These are phyloP conservation scores for Euphorbia schlechtendalii DNA, from an alignment of 441 rosid species.

Conservation along the genomic window DNA sequence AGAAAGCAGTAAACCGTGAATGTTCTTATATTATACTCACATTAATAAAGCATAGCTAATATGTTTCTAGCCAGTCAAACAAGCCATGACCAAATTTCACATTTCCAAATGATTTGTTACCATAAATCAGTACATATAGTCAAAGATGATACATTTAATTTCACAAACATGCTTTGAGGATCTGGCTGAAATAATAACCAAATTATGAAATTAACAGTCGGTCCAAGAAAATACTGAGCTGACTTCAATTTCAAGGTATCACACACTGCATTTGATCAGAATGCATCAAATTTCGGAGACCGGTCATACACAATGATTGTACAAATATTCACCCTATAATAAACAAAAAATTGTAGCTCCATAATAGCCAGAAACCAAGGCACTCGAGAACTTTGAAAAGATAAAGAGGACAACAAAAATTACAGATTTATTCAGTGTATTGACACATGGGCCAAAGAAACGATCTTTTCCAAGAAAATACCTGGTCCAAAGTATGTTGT, in stretches of 20 bases:
- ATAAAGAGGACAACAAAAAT: not conserved
- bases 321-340: too few species aligned
- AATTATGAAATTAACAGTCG: too few species aligned
- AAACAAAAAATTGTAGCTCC: not conserved
- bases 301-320: not conserved
- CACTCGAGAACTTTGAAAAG: not conserved
- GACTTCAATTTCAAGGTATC: not conserved
- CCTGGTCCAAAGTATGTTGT: conserved; percentile 97
- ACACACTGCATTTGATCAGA: not conserved
- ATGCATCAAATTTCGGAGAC: not conserved
- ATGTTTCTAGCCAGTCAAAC: not conserved
- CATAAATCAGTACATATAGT: not conserved
- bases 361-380: too few species aligned
- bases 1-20: conserved; percentile 13
- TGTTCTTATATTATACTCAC: not conserved
- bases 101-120: conserved; percentile 1
- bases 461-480: conserved; percentile 21
- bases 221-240: not conserved
- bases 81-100: not conserved
- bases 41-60: not conserved
- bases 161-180: too few species aligned
- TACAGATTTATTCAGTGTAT: not conserved
- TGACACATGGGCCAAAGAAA: not conserved
- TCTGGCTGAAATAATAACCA: too few species aligned
- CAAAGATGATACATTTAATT: not conserved